Evolutionary conservation across 1,284 basidiomycete genomes (phyloP).

Genomic region (Boletus nobilissimus): DNA sequence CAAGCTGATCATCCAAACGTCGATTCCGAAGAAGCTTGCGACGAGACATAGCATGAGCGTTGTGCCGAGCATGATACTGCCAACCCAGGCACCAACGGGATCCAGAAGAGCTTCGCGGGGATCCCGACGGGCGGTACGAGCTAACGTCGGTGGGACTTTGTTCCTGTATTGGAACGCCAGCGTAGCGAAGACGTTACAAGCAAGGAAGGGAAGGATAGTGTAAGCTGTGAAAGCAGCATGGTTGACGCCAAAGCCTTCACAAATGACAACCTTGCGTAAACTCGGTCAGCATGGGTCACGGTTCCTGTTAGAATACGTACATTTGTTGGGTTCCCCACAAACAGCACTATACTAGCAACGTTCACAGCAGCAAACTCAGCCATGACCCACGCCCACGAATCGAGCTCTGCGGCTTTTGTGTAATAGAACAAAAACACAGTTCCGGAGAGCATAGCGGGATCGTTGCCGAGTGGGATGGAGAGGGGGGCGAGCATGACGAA

Average conservation of each 20-base stretch:
- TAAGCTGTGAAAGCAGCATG: conserved; percentile 76
- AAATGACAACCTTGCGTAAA: conserved; percentile 58
- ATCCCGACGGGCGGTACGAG: conserved; percentile 51
- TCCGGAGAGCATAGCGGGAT: conserved; percentile 87
- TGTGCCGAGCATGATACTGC: conserved; percentile 57
- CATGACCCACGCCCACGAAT: conserved; percentile 60
- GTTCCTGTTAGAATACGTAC: conserved; percentile 45
- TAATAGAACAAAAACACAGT: conserved; percentile 90
- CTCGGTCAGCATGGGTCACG: neutral
- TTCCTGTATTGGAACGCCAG: conserved; percentile 66
- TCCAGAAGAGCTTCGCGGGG: conserved; percentile 60
- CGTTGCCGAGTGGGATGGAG: conserved; percentile 89
- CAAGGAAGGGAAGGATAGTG: conserved; percentile 75
- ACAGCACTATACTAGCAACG: conserved; percentile 75
- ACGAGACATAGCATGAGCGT: conserved; percentile 63
- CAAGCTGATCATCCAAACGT: conserved; percentile 56
- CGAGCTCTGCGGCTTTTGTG: conserved; percentile 70
- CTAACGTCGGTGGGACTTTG: conserved; percentile 58
- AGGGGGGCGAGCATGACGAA: conserved; percentile 82
- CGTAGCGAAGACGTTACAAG: conserved; percentile 63
- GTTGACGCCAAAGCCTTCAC: conserved; percentile 68
- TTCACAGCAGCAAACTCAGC: conserved; percentile 78
- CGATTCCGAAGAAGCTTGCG: conserved; percentile 66
- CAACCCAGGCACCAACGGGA: conserved; percentile 62
- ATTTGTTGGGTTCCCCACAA: conserved; percentile 80